Evolutionary conservation across 1,284 basidiomycete species (phyloP).

Genomic region (Cystobasidium pallidum): DNA sequence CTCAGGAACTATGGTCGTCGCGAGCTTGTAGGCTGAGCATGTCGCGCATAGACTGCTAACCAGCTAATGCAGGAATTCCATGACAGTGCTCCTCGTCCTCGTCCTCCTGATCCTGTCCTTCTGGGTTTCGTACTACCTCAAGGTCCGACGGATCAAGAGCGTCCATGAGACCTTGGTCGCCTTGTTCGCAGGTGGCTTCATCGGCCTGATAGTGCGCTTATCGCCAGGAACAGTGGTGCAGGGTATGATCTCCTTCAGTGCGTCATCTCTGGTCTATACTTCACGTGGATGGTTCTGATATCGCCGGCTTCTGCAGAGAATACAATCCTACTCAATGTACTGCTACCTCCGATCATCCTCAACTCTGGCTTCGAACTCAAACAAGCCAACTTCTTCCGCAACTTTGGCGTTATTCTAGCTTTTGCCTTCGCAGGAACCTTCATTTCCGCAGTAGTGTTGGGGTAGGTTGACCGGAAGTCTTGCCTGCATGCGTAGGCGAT

Average conservation of each 20-base stretch:
- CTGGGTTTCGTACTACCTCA: slow-evolving; percentile 96
- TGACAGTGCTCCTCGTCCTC: slow-evolving; percentile 68
- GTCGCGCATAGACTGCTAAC: too few relatives aligned
- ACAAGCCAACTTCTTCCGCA: slow-evolving; percentile 95
- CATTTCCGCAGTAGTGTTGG: slow-evolving; percentile 93
- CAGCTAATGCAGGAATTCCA: neutral
- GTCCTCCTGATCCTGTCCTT: slow-evolving; percentile 89
- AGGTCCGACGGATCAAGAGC: slow-evolving; percentile 92
- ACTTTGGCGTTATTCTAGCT: slow-evolving; percentile 93
- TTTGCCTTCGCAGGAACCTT: slow-evolving; percentile 98
- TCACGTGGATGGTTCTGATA: slow-evolving; percentile 53
- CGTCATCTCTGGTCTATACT: neutral
- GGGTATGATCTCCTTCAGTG: slow-evolving; percentile 72
- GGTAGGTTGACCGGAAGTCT: slow-evolving; percentile 64
- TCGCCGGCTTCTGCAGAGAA: slow-evolving; percentile 79
- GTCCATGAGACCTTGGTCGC: slow-evolving; percentile 91
- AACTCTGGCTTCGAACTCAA: slow-evolving; percentile 98
- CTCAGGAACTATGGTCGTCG: slow-evolving; percentile 50
- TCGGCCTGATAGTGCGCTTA: slow-evolving; percentile 86
- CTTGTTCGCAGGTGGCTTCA: slow-evolving; percentile 71
- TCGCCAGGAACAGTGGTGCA: slow-evolving; percentile 91
- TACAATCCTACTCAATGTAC: slow-evolving; percentile 95
- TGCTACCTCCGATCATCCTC: slow-evolving; percentile 96
- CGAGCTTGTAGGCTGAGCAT: slow-evolving; percentile 41
- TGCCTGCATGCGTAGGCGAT: slow-evolving; percentile 38